Conservation (phyloP, 352 stramenopile genomes). For the Hyaloperonospora brassicae region DNA sequence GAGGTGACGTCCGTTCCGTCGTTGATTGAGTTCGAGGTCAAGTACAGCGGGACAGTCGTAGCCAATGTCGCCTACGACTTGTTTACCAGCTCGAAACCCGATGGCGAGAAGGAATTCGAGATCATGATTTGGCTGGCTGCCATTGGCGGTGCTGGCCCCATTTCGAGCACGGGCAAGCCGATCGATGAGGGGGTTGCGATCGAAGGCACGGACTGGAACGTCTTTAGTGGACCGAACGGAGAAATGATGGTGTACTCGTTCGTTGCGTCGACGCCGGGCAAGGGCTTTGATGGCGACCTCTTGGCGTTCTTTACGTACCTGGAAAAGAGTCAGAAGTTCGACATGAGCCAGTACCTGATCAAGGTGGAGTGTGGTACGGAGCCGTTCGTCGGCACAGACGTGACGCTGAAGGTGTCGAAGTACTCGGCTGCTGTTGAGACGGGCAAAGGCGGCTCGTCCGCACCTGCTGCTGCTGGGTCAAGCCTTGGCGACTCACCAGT, state of each 20-base stretch:
- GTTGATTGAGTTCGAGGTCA: conserved; percentile 27
- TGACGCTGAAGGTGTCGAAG: conserved; percentile 24
- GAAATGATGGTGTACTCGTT: conserved; percentile 39
- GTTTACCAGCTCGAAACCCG: conserved; percentile 28
- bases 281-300: conserved; percentile 27
- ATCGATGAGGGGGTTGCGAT: background rate
- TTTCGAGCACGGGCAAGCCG: conserved; percentile 23
- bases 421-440: conserved; percentile 27
- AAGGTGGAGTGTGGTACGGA: conserved; percentile 36
- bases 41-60: conserved; percentile 17
- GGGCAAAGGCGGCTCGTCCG: conserved; percentile 7
- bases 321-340: conserved; percentile 2
- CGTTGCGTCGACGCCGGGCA: conserved; percentile 22
- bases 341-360: conserved; percentile 31
- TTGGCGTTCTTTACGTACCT: conserved; percentile 35
- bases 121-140: conserved; percentile 41
- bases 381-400: conserved; percentile 27
- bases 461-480: conserved; percentile 3
- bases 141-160: conserved; percentile 25
- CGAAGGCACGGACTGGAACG: conserved; percentile 18
- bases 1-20: conserved; percentile 29
- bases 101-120: conserved; percentile 27
- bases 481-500: too few species aligned
- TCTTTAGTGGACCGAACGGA: conserved; percentile 31
- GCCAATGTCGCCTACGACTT: conserved; percentile 35